Percentiles rank a stretch among this genome's conserved stretches.
Evolutionary conservation across 2,329 filamentous ascomycete genomes (phyloP).

Genomic region (Pseudopithomyces maydicus): DNA sequence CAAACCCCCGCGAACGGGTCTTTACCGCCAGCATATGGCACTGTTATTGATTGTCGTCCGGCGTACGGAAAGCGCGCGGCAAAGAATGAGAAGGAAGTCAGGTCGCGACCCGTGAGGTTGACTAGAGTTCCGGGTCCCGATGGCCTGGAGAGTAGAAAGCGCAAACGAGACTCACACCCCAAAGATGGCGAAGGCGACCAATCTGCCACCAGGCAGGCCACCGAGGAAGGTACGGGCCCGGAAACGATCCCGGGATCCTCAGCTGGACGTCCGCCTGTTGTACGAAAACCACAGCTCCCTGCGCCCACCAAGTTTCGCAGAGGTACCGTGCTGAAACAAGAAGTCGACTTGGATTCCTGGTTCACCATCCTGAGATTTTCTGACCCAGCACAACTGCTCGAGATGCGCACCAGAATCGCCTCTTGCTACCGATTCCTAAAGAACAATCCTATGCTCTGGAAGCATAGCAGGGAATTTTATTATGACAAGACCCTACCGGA

Average conservation of each 20-base stretch:
- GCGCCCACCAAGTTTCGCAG: conserved; percentile 36
- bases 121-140: conserved; percentile 31
- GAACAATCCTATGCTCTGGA: conserved; percentile 45
- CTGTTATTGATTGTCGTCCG: conserved; percentile 42
- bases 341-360: conserved; percentile 41
- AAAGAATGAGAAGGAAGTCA: conserved; percentile 31
- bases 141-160: conserved; percentile 19
- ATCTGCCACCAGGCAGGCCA: background rate
- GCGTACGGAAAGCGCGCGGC: conserved; percentile 30
- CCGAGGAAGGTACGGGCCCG: background rate
- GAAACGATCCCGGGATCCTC: background rate
- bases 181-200: background rate
- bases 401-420: conserved; percentile 42
- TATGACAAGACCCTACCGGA: conserved; percentile 41
- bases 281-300: conserved; percentile 23
- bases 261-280: conserved; percentile 9
- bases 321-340: conserved; percentile 31
- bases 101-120: conserved; percentile 36
- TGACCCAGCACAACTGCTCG: conserved; percentile 40
- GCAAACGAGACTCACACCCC: conserved; percentile 26
- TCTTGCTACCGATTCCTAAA: conserved; percentile 41
- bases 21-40: conserved; percentile 36
- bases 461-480: conserved; percentile 40
- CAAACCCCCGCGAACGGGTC: conserved; percentile 35
- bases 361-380: conserved; percentile 43